Evolutionary conservation across 768 basidiomycete genomes (phyloP).

Genomic region (Pseudohyphozyma bogoriensis): DNA sequence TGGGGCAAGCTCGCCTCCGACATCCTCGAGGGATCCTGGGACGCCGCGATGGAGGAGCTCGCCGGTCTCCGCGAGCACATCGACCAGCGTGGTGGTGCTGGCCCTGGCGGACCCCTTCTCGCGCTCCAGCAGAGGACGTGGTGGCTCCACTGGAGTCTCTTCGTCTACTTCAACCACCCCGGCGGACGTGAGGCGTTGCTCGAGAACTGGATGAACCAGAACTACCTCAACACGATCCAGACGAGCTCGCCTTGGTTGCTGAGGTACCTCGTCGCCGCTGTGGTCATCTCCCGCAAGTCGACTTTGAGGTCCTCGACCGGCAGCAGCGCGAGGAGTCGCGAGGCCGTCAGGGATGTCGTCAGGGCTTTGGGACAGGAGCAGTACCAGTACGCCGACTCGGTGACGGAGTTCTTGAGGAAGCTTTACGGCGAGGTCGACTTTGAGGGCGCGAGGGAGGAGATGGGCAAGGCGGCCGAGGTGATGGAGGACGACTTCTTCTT

Average conservation of each 20-base stretch:
- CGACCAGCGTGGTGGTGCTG: conserved; percentile 53
- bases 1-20: conserved; percentile 98
- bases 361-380: conserved; percentile 90
- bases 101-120: conserved; percentile 48
- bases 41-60: conserved; percentile 85
- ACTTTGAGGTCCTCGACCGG: conserved; percentile 41
- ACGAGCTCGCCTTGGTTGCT: conserved; percentile 89
- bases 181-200: conserved; percentile 83
- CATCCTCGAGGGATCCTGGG: conserved; percentile 90
- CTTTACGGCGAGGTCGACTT: conserved; percentile 95
- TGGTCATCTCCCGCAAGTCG: conserved; percentile 77
- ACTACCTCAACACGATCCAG: conserved; percentile 97
- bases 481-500: conserved; percentile 91
- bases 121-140: conserved; percentile 92
- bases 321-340: conserved; percentile 23
- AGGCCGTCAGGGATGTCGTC: conserved; percentile 77
- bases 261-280: conserved; percentile 85
- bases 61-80: conserved; percentile 88
- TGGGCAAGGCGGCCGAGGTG: conserved; percentile 59
- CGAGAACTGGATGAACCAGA: conserved; percentile 90
- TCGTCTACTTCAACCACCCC: conserved; percentile 95
- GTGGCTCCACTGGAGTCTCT: conserved; percentile 95
- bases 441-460: conserved; percentile 68
- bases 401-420: conserved; percentile 86
- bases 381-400: conserved; percentile 89